These are phyloP conservation scores for Phialophora expanda DNA, from an alignment of 2,329 filamentous ascomycete species.

Conservation along the genomic window DNA sequence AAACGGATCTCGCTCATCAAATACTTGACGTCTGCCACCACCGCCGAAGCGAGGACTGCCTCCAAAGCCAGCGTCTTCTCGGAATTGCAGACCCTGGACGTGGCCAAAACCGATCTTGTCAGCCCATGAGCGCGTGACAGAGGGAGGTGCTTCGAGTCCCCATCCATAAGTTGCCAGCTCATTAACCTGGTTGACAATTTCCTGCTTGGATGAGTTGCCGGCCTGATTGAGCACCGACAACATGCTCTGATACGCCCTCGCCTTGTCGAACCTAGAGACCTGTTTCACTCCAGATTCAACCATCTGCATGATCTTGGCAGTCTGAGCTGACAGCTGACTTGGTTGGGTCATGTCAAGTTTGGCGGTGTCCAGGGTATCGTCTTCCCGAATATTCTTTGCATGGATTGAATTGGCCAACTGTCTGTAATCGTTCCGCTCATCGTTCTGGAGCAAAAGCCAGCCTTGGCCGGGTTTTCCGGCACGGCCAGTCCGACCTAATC, in stretches of 20 bases:
- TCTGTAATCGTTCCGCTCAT: constrained; percentile 53
- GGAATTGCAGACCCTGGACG: constrained; percentile 40
- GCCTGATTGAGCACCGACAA: constrained; percentile 38
- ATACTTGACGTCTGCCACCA: constrained; percentile 9
- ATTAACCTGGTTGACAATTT: constrained; percentile 53
- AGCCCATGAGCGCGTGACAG: constrained; percentile 38
- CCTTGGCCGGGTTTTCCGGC: constrained; percentile 65
- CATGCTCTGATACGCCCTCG: constrained; percentile 43
- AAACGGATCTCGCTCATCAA: constrained; percentile 24
- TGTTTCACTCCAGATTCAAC: constrained; percentile 52
- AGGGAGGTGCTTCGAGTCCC: constrained; percentile 52
- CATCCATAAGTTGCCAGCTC: constrained; percentile 54
- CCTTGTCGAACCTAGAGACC: constrained; percentile 41
- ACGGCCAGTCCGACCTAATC: constrained; percentile 49
- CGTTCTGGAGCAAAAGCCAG: constrained; percentile 63
- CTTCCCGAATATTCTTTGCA: constrained; percentile 52
- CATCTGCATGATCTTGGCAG: constrained; percentile 38
- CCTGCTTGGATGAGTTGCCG: constrained; percentile 43
- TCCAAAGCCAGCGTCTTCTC: constrained; percentile 21
- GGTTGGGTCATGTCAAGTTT: constrained; percentile 45
- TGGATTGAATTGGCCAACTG: constrained; percentile 61
- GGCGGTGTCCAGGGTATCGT: constrained; percentile 50
- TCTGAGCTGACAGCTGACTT: constrained; percentile 40
- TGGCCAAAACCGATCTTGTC: constrained; percentile 43
- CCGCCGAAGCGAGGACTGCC: constrained; percentile 12